Evolutionary conservation across 768 basidiomycete genomes (phyloP), one percentile per base, ranked within the genome.

Genomic region (Boletus huronensis): DNA sequence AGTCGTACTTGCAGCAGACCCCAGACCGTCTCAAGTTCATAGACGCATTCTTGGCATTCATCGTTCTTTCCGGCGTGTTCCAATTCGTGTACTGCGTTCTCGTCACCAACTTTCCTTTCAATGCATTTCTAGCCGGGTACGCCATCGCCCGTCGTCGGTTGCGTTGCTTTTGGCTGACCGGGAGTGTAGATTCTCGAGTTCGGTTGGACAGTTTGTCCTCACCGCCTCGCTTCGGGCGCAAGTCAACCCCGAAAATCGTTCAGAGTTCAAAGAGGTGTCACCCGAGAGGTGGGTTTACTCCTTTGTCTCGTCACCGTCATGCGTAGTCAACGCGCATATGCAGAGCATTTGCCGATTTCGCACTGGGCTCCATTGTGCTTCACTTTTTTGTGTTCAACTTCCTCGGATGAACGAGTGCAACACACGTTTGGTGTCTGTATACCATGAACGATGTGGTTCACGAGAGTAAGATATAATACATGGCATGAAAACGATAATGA

Each of bases 311-410:
- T 29, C 28, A 4, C 8, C 9, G 21, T 35, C 49, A 3, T 16
- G 48, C 31, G 41, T 48, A 7, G 34, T 34, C 34, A 48, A 46
- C 25, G 28, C 17, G 13, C 43, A 48, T 34, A 28, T 44, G 17
- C 67, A 99, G 97, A 65, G 97, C 97, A 19, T 99, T 99, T 66
- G 95, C 91, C 42, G 97, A 99, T 67, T 99, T 98, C 66, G 90
- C 89, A 26, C 71, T 95, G 42, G 94, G 94, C n/a, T 95, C 93
- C 3, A 87, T 98, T 58, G 85, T 98, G 36, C 79, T 99, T 32
- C 97, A 99, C 72, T 94, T 98, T 78, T 99, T 98, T 70, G 95
- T 97, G 56, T 98, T 87, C 81, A 98, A 98, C 75, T 98, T 97
- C 81, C 80, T 99, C 14, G 97, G 96, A 70, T 98, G 71, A 74